Percentiles rank a stretch among this genome's conserved stretches.
Conservation (phyloP, 2,329 filamentous ascomycete species). For the Penicillium sp. region DNA sequence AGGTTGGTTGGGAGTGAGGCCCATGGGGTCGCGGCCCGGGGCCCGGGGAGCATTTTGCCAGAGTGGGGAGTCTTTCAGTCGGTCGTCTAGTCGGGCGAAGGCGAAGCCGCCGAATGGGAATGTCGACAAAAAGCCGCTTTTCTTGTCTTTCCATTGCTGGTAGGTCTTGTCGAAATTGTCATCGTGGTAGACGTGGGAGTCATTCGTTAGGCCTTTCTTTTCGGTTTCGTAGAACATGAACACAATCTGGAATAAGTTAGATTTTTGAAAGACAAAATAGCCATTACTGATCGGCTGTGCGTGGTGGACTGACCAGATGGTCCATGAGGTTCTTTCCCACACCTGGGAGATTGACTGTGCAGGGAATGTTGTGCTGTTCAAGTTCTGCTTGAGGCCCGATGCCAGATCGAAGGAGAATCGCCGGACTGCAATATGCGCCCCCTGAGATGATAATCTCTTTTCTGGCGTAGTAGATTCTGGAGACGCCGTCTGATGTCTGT, state of each 20-base stretch:
- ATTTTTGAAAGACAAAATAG: too few species aligned
- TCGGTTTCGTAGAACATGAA: constrained; percentile 64
- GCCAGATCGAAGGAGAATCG: constrained; percentile 56
- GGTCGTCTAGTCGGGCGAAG: constrained; percentile 62
- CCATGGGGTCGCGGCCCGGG: constrained; percentile 64
- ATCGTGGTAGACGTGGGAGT: constrained; percentile 58
- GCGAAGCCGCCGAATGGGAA: constrained; percentile 66
- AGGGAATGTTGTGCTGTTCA: constrained; percentile 45
- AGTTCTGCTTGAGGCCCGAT: constrained; percentile 52
- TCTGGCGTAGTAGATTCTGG: constrained; percentile 39
- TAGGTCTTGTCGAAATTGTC: constrained; percentile 55
- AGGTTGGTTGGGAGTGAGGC: constrained; percentile 57
- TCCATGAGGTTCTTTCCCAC: constrained; percentile 58
- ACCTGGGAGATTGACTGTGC: constrained; percentile 49
- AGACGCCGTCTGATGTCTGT: constrained; percentile 33
- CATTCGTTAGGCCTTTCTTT: constrained; percentile 55
- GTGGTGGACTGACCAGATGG: constrained; percentile 45
- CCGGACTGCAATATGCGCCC: constrained; percentile 54
- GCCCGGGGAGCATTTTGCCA: constrained; percentile 55
- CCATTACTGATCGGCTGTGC: neutral
- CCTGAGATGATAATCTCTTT: constrained; percentile 53
- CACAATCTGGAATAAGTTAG: constrained; percentile 44
- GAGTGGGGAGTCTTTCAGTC: constrained; percentile 55
- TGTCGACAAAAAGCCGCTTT: constrained; percentile 59
- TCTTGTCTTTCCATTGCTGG: constrained; percentile 59